Base-by-base conservation (phyloP, 2,329 filamentous ascomycete species). In the Clonostachys solani region DNA sequence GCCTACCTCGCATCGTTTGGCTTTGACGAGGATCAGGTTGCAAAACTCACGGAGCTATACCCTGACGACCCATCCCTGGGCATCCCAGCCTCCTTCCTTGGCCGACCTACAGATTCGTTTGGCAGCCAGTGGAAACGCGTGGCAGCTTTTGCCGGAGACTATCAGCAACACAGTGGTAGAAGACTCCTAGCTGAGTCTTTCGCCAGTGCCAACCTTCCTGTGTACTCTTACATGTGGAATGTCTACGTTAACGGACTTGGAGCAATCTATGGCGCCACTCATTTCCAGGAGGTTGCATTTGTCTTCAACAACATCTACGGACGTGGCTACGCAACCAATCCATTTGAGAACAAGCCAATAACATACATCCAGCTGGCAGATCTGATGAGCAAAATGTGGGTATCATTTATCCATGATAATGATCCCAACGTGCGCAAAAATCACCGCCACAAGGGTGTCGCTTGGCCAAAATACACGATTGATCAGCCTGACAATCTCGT, bases 181-280 rank as follows among this genome's bases (percentile, higher is more conserved):
- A 29, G 81, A 7, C 65, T 71, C 33, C 72, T 74, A 3, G 76
- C 74, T 52, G 65, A 78, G 55, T 66, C 66, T 3, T 80, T 75
- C 74, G 64, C 75, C 15, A 64, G 65, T 13, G 60, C 67, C 33
- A 66, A 66, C 13, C 55, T 77, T 6, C 61, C 72, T 12, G 77
- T 77, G 10, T 66, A 74, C 17, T 77, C 78, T 8, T 85, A 81
- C 66, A 78, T 74, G 45, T 78, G 76, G 61, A 64, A 69, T 36
- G 76, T 75, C 52, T 65, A 76, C 48, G 69, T 73, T 4, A 60
- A 35, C 50, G 76, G 81, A 7, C 76, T 82, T 44, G 58, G 77
- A 52, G 81, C 43, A 12, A 13, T 18, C 12, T 15, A 49, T 38
- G 55, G 55, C 19, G 50, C 50, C 12, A 50, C 54, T 7, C 55